phyloP scores from a whole-genome alignment of 176 grass and related monocot genomes.

The Saccharum officinarum region DNA sequence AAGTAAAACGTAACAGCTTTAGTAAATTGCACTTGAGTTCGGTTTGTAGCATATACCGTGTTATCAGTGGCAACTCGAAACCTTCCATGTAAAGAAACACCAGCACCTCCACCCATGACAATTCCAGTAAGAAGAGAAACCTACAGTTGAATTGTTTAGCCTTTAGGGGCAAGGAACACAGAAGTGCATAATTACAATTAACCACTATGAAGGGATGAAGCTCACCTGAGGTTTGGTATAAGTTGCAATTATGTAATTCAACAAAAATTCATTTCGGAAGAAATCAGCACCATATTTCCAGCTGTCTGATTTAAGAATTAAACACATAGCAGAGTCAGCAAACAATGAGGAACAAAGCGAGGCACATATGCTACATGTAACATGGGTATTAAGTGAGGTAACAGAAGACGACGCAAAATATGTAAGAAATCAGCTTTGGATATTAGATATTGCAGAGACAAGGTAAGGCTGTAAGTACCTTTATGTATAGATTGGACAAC shows the following conservation, averaged over 20 bases:
- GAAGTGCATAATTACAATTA: constrained; percentile 14
- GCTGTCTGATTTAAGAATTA: constrained; percentile 54
- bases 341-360: constrained; percentile 14
- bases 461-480: constrained; percentile 45
- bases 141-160: constrained; percentile 39
- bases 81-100: constrained; percentile 91
- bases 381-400: constrained; percentile 5
- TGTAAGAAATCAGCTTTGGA: neutral
- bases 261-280: constrained; percentile 73
- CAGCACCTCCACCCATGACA: constrained; percentile 89
- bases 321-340: constrained; percentile 19
- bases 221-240: constrained; percentile 86
- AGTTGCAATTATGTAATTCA: constrained; percentile 92
- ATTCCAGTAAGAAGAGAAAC: constrained; percentile 93
- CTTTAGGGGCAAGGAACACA: constrained; percentile 4
- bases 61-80: constrained; percentile 88
- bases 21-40: neutral
- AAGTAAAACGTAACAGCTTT: neutral
- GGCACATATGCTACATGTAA: constrained; percentile 16
- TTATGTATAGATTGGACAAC: constrained; percentile 49
- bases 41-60: constrained; percentile 57
- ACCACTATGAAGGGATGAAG: constrained; percentile 31
- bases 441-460: neutral
- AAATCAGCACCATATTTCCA: constrained; percentile 80
- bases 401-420: constrained; percentile 8